A percentile compares a stretch with the other conserved stretches of the same genome.
phyloP scores from a whole-genome alignment of 257 asterid genomes.

The Solanum ossicruentum region DNA sequence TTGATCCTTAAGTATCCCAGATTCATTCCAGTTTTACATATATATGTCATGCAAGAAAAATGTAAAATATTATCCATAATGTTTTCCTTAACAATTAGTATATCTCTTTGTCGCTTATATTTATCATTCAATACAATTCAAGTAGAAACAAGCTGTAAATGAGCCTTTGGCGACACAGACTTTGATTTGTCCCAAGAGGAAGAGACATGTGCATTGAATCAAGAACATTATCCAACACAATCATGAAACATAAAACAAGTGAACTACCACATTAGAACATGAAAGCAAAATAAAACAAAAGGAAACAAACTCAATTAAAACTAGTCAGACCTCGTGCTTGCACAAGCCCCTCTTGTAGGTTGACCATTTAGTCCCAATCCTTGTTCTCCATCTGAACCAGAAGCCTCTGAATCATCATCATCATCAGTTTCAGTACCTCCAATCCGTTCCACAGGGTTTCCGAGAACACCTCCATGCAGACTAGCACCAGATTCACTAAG shows the following conservation, averaged over 20 bases:
- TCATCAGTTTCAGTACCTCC: conserved; percentile 32
- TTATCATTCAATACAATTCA: not conserved
- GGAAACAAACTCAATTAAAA: not conserved
- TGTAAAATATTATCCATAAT: not conserved
- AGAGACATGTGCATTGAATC: not conserved
- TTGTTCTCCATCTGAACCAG: conserved; percentile 57
- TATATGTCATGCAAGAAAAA: not conserved
- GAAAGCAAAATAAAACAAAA: not conserved
- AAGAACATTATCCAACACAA: not conserved
- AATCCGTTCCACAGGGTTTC: conserved; percentile 13
- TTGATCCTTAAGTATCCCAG: not conserved
- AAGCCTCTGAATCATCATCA: conserved; percentile 25
- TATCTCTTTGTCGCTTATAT: not conserved
- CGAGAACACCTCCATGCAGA: conserved; percentile 1
- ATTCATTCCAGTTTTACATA: not conserved
- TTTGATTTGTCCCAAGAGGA: not conserved
- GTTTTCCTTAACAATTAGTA: not conserved
- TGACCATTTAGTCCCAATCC: conserved; percentile 14
- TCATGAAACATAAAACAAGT: not conserved
- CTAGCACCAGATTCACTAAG: conserved; percentile 10
- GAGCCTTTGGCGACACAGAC: too few relatives aligned
- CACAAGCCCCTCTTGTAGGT: conserved; percentile 19
- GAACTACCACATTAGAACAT: not conserved
- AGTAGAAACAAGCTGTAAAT: not conserved
- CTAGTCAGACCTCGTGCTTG: conserved; percentile 29